phyloP scores from a whole-genome alignment of 2,329 filamentous ascomycete species.

The Rhynchosporium graminicola region DNA sequence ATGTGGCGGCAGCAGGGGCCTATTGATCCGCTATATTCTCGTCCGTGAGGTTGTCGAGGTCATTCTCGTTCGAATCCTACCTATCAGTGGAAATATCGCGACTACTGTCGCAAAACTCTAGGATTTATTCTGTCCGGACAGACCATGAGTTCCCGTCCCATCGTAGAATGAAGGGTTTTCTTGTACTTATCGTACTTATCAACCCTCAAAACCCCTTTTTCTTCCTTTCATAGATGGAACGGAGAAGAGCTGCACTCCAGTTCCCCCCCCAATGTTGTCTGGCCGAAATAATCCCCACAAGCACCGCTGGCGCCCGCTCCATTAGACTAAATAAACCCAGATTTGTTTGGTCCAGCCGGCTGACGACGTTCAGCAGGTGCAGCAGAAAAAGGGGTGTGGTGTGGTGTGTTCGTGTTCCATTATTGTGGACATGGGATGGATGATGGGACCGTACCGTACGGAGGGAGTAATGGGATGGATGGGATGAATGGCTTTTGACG shows the following conservation, averaged over 20 bases:
- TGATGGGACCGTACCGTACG: no score
- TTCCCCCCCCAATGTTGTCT: neutral
- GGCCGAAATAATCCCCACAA: constrained; percentile 6
- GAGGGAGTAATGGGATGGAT: no score
- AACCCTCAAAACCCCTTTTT: no score
- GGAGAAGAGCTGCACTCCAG: constrained; percentile 11
- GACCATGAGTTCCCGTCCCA: neutral
- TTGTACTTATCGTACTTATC: no score
- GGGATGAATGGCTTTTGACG: neutral
- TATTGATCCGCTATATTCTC: no score
- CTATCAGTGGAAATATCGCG: constrained; percentile 27
- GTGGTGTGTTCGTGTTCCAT: no score
- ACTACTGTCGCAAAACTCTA: constrained; percentile 27
- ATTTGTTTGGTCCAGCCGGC: neutral
- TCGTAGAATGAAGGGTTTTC: neutral
- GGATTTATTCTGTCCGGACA: neutral
- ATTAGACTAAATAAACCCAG: constrained; percentile 5
- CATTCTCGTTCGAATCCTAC: neutral
- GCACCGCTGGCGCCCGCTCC: neutral
- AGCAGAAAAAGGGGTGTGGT: constrained; percentile 13
- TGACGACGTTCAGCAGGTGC: neutral
- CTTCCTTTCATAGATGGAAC: no score
- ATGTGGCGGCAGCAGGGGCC: no score
- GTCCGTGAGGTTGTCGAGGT: no score
- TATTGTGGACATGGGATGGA: constrained; percentile 1